Base-by-base conservation (phyloP, 2,329 filamentous ascomycete genomes). In the Colletotrichum sp. region DNA sequence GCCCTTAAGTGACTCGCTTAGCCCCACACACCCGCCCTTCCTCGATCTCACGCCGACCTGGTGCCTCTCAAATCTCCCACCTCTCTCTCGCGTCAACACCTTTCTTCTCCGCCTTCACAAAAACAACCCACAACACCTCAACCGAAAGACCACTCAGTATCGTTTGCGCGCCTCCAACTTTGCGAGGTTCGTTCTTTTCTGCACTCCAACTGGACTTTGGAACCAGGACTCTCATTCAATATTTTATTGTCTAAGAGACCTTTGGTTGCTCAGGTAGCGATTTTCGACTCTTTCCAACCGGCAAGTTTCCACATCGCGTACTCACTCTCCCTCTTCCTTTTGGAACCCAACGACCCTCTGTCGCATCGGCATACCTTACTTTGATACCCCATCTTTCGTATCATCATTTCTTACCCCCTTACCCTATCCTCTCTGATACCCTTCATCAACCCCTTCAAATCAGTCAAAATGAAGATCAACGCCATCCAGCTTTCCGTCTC, bases 331-430 rank as follows among this genome's bases (percentile, higher is more conserved):
- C 13, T 51, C 21, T 51, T 63, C 38, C 38, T 65, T 73, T 63
- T 63, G 27, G 34, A 59, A 47, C 54, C 31, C 69, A 69, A 76
- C 78, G 63, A 78, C 78, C 74, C 68, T 71, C 69, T 65, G 75
- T 72, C 47, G 24, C 62, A 51, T 69, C 55, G 38, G 36, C 18
- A 54, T 59, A 43, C 34, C 34, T 18, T 65, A 64, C 66, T 43
- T 62, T 73, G 71, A 73, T 73, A 73, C 71, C 43, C 71, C 61
- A 47, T 36, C 58, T 34, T 43, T 66, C 34, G 71, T 71, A 73
- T 73, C 68, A 71, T 73, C 71, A 58, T 57, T 58, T 63, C 7
- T 71, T 62, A 59, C 38, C 21, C 31, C n/a, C 13, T 59, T 33
- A 21, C 31, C 31, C 31, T 7, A 59, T 33, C 51, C 51, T 55